Evolutionary conservation across 495 filamentous ascomycete genomes (phyloP).

Genomic region (Penicillium desertorum): DNA sequence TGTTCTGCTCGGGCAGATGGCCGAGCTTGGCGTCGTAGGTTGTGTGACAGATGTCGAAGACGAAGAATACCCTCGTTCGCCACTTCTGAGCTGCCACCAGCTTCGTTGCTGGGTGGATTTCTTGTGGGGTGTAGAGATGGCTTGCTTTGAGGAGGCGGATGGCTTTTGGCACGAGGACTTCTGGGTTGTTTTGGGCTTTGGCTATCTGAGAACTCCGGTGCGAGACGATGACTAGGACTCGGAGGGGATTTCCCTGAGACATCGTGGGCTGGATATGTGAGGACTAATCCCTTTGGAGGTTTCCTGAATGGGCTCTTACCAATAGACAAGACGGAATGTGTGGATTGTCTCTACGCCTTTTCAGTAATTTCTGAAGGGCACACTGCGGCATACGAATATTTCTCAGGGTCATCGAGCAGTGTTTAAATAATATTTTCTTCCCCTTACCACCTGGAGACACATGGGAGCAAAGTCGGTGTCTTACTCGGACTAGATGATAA

Average conservation of each 20-base stretch:
- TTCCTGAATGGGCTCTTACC: neutral
- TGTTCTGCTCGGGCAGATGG: conserved; percentile 31
- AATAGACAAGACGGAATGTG: neutral
- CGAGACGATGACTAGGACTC: conserved; percentile 30
- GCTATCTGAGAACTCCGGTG: conserved; percentile 22
- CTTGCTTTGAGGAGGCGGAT: conserved; percentile 20
- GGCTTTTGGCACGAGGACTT: conserved; percentile 22
- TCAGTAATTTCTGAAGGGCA: neutral
- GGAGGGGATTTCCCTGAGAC: conserved; percentile 17
- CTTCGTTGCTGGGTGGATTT: conserved; percentile 7
- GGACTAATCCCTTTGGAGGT: neutral
- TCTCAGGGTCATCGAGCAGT: neutral
- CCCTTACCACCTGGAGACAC: neutral
- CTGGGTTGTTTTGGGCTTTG: conserved; percentile 23
- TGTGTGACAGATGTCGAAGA: conserved; percentile 30
- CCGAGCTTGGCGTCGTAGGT: conserved; percentile 27
- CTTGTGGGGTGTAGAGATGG: conserved; percentile 1
- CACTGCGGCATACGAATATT: neutral
- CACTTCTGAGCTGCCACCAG: conserved; percentile 29
- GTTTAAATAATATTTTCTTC: conserved; percentile 2
- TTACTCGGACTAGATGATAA: conserved; percentile 6
- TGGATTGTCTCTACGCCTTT: neutral
- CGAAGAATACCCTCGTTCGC: conserved; percentile 27
- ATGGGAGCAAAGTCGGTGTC: conserved; percentile 10
- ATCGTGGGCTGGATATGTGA: conserved; percentile 14